Evolutionary conservation across 2,329 filamentous ascomycete species (phyloP).

Genomic region (Arachnomyces sp.): DNA sequence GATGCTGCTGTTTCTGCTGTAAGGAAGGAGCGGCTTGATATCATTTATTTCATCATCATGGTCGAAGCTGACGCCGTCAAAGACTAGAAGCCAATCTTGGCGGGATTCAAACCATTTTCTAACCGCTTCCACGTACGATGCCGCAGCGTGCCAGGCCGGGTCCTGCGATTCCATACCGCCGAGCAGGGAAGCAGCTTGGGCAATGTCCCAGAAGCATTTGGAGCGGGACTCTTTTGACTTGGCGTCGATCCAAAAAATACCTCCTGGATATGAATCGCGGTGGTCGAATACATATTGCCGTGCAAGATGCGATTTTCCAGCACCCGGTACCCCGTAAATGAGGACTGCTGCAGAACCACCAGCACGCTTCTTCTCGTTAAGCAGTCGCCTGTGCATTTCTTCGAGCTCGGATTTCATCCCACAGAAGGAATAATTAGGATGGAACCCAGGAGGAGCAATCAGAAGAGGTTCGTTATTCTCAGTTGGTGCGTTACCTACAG

Average conservation of each 20-base stretch:
- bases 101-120: conserved; percentile 54
- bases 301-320: conserved; percentile 62
- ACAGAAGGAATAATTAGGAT: conserved; percentile 56
- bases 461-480: conserved; percentile 26
- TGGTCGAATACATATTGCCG: conserved; percentile 60
- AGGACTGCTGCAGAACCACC: conserved; percentile 57
- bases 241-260: conserved; percentile 63
- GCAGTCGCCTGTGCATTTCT: conserved; percentile 53
- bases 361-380: conserved; percentile 49
- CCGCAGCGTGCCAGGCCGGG: conserved; percentile 31
- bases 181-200: conserved; percentile 47
- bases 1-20: conserved; percentile 54
- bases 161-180: conserved; percentile 36
- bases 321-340: conserved; percentile 57
- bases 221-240: conserved; percentile 53
- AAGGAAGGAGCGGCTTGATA: conserved; percentile 57
- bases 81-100: conserved; percentile 59
- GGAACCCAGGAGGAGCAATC: conserved; percentile 49
- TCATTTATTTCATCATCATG: conserved; percentile 43
- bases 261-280: conserved; percentile 53
- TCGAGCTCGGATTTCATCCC: conserved; percentile 54
- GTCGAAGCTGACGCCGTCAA: conserved; percentile 60
- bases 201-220: conserved; percentile 60
- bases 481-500: conserved; percentile 5
- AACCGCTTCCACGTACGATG: conserved; percentile 50